These are phyloP conservation scores for Lactifluus subvellereus DNA, from an alignment of 768 basidiomycete genomes.

Conservation along the genomic window DNA sequence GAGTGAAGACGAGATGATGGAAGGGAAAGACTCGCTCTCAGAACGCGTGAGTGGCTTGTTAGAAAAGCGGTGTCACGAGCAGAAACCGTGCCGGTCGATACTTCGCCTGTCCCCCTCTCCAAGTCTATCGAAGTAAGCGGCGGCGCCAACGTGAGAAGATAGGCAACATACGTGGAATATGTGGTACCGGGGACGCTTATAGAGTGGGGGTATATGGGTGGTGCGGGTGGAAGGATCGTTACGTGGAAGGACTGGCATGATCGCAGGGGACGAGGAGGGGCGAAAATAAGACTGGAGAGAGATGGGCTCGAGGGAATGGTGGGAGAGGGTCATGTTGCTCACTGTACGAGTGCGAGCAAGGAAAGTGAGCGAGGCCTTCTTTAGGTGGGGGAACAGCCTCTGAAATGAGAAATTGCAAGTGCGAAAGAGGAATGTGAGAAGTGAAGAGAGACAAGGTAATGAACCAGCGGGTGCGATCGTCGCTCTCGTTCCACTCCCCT, in stretches of 20 bases:
- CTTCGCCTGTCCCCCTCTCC: too few relatives aligned
- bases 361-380: slow-evolving; percentile 1
- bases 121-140: too few relatives aligned
- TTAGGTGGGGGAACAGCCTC: background rate
- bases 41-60: slow-evolving; percentile 10
- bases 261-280: background rate
- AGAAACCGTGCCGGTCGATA: background rate
- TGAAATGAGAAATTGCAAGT: background rate
- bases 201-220: background rate
- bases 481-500: background rate
- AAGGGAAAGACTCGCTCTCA: slow-evolving; percentile 4
- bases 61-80: slow-evolving; percentile 16
- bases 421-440: slow-evolving; percentile 4
- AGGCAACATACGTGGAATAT: too few relatives aligned
- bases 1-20: background rate
- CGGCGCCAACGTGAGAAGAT: too few relatives aligned
- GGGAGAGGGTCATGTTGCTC: background rate
- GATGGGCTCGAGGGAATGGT: background rate
- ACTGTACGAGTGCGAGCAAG: background rate
- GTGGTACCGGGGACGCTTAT: background rate
- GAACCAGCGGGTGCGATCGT: background rate
- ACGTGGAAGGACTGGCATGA: background rate
- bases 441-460: background rate
- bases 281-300: background rate
- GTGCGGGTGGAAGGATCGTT: background rate